These are phyloP conservation scores for Trichoderma endophyticum DNA, from an alignment of 2,329 filamentous ascomycete genomes.

Conservation along the genomic window DNA sequence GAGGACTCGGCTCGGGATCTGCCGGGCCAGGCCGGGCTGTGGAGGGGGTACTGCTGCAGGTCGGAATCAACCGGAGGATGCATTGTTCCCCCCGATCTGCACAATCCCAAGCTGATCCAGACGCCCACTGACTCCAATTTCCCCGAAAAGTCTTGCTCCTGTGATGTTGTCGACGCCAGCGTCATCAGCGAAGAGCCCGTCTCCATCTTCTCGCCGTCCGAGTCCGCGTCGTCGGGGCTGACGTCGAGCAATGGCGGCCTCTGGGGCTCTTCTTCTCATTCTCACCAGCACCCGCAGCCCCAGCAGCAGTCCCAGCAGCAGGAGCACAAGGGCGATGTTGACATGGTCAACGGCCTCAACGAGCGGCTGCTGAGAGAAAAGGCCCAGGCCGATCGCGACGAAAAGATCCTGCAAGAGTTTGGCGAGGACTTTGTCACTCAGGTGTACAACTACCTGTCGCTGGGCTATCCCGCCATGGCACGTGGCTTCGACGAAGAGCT, in stretches of 20 bases:
- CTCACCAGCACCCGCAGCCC: neutral
- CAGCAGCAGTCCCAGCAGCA: conserved; percentile 29
- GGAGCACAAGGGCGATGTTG: conserved; percentile 43
- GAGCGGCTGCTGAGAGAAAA: conserved; percentile 50
- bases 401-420: conserved; percentile 64
- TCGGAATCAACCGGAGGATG: conserved; percentile 36
- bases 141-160: conserved; percentile 40
- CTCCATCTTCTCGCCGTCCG: conserved; percentile 27
- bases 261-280: conserved; percentile 19
- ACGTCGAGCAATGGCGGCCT: conserved; percentile 17
- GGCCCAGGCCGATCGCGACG: conserved; percentile 47
- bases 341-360: conserved; percentile 48
- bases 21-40: conserved; percentile 63
- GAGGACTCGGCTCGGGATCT: conserved; percentile 50
- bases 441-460: conserved; percentile 93
- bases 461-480: conserved; percentile 86
- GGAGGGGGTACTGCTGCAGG: conserved; percentile 68
- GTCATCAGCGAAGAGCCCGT: conserved; percentile 42
- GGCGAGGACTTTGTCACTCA: conserved; percentile 85
- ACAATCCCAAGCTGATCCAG: conserved; percentile 48
- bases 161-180: conserved; percentile 40
- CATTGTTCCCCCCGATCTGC: conserved; percentile 42
- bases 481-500: conserved; percentile 82
- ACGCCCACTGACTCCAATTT: conserved; percentile 46
- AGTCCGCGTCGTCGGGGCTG: conserved; percentile 21